phyloP scores from a whole-genome alignment of 495 filamentous ascomycete species.

The Pyrenula massariospora region DNA sequence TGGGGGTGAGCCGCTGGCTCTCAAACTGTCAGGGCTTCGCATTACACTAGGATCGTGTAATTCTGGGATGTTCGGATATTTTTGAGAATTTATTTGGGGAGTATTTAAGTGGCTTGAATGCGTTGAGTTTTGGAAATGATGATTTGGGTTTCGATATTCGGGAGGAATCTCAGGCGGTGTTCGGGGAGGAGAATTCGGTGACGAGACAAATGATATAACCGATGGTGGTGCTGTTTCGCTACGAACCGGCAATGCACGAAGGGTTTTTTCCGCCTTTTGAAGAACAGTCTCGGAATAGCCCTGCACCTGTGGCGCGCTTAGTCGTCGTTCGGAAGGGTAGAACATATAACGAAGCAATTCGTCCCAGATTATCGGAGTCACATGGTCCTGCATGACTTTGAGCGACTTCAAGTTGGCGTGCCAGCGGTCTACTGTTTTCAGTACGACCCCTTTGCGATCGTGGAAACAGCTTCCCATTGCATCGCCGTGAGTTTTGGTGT shows the following conservation, averaged over 20 bases:
- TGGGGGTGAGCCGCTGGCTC: neutral
- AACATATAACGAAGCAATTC: slow-evolving; percentile 13
- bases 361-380: slow-evolving; percentile 14
- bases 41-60: neutral
- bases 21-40: neutral
- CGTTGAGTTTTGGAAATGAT: neutral
- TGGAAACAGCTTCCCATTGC: slow-evolving; percentile 25
- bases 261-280: neutral
- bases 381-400: slow-evolving; percentile 6
- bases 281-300: neutral
- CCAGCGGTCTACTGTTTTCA: slow-evolving; percentile 14
- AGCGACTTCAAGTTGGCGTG: slow-evolving; percentile 11
- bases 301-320: neutral
- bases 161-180: slow-evolving; percentile 1
- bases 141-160: neutral
- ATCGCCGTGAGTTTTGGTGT: slow-evolving; percentile 7
- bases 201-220: neutral
- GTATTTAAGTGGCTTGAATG: neutral
- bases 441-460: slow-evolving; percentile 16
- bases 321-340: neutral
- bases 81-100: neutral
- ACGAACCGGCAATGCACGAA: neutral
- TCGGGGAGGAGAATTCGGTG: neutral
- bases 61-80: neutral
- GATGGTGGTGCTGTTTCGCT: neutral